Evolutionary conservation across 805 yeast species (phyloP).

Genomic region (Myxozyma mucilagina): DNA sequence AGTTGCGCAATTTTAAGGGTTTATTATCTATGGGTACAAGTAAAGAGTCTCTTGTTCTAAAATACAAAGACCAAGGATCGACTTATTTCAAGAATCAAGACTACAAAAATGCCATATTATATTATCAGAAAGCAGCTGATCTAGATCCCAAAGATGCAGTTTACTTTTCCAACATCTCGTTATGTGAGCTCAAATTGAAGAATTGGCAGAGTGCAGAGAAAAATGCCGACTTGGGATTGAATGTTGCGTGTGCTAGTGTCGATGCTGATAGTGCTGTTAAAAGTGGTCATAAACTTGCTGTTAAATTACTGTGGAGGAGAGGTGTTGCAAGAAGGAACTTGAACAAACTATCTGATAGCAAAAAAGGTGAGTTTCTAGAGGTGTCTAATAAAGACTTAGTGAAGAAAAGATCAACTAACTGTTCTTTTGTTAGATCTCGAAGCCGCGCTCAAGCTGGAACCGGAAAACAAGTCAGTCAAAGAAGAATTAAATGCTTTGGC

Average conservation of each 20-base stretch:
- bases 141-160: conserved; percentile 54
- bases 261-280: conserved; percentile 2
- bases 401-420: neutral
- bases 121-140: conserved; percentile 58
- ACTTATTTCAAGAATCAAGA: conserved; percentile 49
- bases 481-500: conserved; percentile 19
- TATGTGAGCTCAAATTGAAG: conserved; percentile 56
- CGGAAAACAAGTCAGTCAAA: conserved; percentile 9
- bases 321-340: conserved; percentile 13
- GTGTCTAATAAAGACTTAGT: neutral
- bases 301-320: conserved; percentile 17
- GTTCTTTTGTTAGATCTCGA: conserved; percentile 13
- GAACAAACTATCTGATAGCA: conserved; percentile 9
- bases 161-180: conserved; percentile 67
- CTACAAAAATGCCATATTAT: conserved; percentile 52
- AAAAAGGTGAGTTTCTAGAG: conserved; percentile 1
- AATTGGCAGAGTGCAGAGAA: conserved; percentile 52
- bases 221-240: conserved; percentile 44
- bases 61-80: conserved; percentile 48
- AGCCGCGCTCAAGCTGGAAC: conserved; percentile 17
- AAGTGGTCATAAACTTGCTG: conserved; percentile 5
- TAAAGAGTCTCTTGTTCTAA: neutral
- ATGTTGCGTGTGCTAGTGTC: neutral
- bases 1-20: too few species aligned
- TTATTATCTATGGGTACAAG: neutral